Conservation (phyloP, 257 asterid species). For the Gentiana straminea region DNA sequence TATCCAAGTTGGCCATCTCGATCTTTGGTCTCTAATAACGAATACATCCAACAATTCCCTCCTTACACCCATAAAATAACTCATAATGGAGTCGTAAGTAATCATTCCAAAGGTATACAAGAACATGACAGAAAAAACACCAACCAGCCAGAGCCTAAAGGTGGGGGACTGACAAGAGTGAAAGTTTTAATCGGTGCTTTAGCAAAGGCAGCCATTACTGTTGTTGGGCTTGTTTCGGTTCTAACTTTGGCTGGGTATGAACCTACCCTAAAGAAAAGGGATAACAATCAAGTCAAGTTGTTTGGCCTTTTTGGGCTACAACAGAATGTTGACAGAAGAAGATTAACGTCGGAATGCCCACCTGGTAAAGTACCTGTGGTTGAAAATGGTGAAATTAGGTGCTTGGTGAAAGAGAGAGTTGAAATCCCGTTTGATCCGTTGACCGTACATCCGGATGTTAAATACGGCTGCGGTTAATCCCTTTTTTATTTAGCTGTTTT, state of each 20-base stretch:
- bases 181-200: constrained; percentile 35
- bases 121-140: constrained; percentile 15
- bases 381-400: constrained; percentile 69
- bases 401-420: constrained; percentile 87
- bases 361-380: constrained; percentile 58
- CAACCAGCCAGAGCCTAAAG: constrained; percentile 17
- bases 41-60: constrained; percentile 33
- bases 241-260: constrained; percentile 76
- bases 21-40: constrained; percentile 31
- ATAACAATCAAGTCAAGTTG: constrained; percentile 27
- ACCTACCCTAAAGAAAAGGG: constrained; percentile 53
- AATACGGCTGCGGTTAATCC: constrained; percentile 77
- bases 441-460: constrained; percentile 70
- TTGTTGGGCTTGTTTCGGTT: constrained; percentile 54
- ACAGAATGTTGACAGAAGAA: constrained; percentile 18
- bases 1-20: constrained; percentile 73
- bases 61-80: constrained; percentile 20
- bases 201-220: constrained; percentile 55
- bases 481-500: neutral
- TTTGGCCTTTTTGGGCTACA: constrained; percentile 30
- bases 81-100: constrained; percentile 33
- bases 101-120: constrained; percentile 7
- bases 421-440: constrained; percentile 69
- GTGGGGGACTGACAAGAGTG: constrained; percentile 15
- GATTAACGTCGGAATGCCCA: constrained; percentile 30